These are phyloP conservation scores for Spirogloea muscicola DNA, from an alignment of 139 green algal genomes.

Conservation along the genomic window DNA sequence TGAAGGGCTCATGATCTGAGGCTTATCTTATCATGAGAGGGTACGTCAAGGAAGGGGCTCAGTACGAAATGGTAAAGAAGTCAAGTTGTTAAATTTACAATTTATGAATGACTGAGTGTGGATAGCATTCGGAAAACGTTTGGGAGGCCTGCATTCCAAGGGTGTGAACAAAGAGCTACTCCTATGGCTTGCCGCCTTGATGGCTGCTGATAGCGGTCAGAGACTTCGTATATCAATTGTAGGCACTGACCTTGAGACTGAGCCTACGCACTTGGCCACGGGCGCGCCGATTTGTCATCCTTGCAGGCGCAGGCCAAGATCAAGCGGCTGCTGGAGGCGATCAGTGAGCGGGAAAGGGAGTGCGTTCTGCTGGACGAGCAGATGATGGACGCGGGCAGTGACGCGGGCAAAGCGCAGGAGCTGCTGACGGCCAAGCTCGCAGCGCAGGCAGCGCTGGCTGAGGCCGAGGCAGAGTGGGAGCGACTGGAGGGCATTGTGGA, in stretches of 20 bases:
- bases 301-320: conserved; percentile 1
- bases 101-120: too few relatives aligned
- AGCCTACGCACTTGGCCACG: background rate
- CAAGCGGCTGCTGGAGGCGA: background rate
- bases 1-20: background rate
- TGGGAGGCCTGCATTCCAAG: background rate
- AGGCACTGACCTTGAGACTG: too few relatives aligned
- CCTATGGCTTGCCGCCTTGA: background rate
- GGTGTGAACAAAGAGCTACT: background rate
- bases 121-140: background rate
- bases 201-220: conserved; percentile 1
- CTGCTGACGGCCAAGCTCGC: conserved; percentile 9
- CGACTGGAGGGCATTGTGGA: conserved; percentile 1
- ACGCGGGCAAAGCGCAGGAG: conserved; percentile 8
- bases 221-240: too few relatives aligned
- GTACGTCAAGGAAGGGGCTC: too few relatives aligned
- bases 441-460: background rate
- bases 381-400: conserved; percentile 16
- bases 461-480: conserved; percentile 26
- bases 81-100: too few relatives aligned
- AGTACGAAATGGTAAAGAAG: too few relatives aligned
- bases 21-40: too few relatives aligned
- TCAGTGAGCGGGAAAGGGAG: conserved; percentile 13
- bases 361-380: background rate
- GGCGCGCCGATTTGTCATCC: background rate